Evolutionary conservation across 352 stramenopile genomes (phyloP), one percentile per base, ranked within the genome.

Genomic region (Globisporangium lucens): DNA sequence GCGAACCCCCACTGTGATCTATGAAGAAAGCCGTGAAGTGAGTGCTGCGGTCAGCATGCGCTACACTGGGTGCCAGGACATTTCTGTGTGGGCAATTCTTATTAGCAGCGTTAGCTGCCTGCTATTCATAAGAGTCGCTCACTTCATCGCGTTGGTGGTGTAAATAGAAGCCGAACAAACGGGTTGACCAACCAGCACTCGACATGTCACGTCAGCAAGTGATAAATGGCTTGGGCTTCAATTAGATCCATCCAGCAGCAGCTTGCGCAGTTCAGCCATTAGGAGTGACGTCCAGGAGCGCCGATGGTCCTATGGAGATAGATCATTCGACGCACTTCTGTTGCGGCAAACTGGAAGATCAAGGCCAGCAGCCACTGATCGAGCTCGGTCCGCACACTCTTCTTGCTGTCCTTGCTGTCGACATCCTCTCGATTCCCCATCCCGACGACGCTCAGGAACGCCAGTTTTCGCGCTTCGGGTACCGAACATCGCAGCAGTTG

Each of bases 201-300:
- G 36, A 7, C 8, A n/a, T 9, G 41, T 49, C 41, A 49, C 41
- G 41, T 49, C 41, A 49, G 15, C 15, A 15, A 49, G 1, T 22
- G 41, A 10, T 49, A 9, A 22, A n/a, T n/a, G 10, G 41, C 41
- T 20, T 49, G 13, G 41, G 15, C 15, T 22, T n/a, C 41, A 49
- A 10, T 49, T 49, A 49, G 15, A 49, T 22, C 15, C 51, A 17
- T 22, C 15, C 51, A 17, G 10, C 12, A 57, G 24, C 51, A 57
- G 24, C 51, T 56, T 12, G 12, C 52, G 13, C 24, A 12, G 51
- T n/a, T 36, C 24, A 36, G 52, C 30, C 27, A 3, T 30, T 29
- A 65, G 15, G 59, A 52, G 41, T 64, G 41, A 20, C 59, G 59
- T 9, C 59, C 59, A n/a, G 59, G 59, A 13, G 59, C 59, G 2